Evolutionary conservation across 2,329 filamentous ascomycete genomes (phyloP).

Genomic region (Cladosporium sp.): DNA sequence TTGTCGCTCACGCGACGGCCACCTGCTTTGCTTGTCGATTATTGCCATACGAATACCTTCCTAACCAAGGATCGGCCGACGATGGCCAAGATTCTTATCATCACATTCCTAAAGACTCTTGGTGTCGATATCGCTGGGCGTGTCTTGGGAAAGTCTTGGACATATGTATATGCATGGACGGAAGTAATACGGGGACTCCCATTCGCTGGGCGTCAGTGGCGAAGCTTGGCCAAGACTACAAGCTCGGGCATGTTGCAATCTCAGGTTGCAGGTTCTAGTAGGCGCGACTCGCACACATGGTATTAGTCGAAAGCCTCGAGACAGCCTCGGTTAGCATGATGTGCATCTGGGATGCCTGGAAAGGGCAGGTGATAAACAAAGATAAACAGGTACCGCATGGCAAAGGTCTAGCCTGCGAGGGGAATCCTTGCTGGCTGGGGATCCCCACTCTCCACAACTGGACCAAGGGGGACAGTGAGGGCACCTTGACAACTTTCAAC

Average conservation of each 20-base stretch:
- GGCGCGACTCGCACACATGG: neutral
- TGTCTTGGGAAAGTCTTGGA: conserved; percentile 14
- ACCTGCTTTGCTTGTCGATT: conserved; percentile 1
- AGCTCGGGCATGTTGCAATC: conserved; percentile 9
- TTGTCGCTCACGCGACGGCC: conserved; percentile 15
- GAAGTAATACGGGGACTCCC: conserved; percentile 3
- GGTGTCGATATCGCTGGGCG: conserved; percentile 8
- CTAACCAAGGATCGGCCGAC: conserved; percentile 9
- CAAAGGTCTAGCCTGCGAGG: conserved; percentile 1
- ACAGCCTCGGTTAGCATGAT: neutral
- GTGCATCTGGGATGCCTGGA: neutral
- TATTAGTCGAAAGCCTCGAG: conserved; percentile 1
- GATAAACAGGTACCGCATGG: conserved; percentile 1
- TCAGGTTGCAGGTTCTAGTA: conserved; percentile 4
- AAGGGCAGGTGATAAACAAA: neutral
- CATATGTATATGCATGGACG: neutral
- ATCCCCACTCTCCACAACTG: neutral
- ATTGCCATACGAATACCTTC: conserved; percentile 13
- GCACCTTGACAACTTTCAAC: neutral
- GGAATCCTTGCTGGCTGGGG: neutral
- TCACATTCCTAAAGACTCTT: neutral
- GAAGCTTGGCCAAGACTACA: conserved; percentile 17
- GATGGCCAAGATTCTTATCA: conserved; percentile 16
- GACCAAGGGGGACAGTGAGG: no score
- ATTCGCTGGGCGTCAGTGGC: conserved; percentile 10